Evolutionary conservation across 345 rosid genomes (phyloP).

Genomic region (Passiflora organensis): DNA sequence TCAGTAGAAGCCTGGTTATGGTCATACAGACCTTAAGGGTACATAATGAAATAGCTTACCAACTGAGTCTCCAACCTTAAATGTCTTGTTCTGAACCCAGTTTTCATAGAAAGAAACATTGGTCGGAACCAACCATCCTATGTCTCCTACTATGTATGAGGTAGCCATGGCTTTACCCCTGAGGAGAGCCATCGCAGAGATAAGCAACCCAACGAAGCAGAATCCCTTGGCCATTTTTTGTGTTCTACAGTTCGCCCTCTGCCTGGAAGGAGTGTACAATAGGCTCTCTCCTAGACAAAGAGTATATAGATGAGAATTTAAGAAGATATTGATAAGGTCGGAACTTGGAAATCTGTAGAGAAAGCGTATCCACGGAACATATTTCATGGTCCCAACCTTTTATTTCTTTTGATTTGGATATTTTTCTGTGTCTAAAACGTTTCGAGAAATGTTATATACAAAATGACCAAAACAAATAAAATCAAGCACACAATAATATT

Average conservation of each 20-base stretch:
- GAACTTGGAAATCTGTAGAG: neutral
- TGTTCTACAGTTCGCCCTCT: neutral
- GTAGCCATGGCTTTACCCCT: neutral
- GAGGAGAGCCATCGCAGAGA: constrained; percentile 2
- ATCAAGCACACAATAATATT: too few species aligned
- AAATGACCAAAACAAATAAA: too few species aligned
- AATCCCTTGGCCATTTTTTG: neutral
- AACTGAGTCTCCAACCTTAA: constrained; percentile 18
- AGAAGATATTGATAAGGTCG: too few species aligned
- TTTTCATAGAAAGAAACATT: constrained; percentile 4
- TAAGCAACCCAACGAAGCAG: neutral
- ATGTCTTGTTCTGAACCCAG: constrained; percentile 21
- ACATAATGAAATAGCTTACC: constrained; percentile 8
- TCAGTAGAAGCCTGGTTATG: too few species aligned
- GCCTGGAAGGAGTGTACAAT: neutral
- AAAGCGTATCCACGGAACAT: neutral
- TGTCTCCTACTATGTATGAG: too few species aligned
- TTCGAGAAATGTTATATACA: too few species aligned
- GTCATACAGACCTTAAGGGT: too few species aligned
- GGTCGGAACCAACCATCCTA: constrained; percentile 16
- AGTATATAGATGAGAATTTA: neutral
- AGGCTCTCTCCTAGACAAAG: neutral
- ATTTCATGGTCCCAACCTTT: too few species aligned
- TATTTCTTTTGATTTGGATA: too few species aligned
- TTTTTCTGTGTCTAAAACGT: too few species aligned